These are phyloP conservation scores for Macrophomina phaseolina DNA, from an alignment of 2,329 filamentous ascomycete genomes.

Conservation along the genomic window DNA sequence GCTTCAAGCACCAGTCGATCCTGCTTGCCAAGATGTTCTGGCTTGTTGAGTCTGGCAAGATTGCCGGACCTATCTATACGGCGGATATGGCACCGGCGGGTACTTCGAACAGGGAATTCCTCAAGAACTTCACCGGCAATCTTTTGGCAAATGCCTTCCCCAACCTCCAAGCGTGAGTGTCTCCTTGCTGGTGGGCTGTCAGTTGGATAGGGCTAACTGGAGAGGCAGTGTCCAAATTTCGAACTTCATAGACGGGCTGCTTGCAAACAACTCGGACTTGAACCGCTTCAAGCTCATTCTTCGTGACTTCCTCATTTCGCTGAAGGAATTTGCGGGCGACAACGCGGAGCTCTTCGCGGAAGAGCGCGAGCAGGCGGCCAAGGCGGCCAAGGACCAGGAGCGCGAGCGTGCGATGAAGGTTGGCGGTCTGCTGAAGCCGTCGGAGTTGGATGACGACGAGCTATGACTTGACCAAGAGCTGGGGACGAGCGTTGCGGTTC, in stretches of 20 bases:
- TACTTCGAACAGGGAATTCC: slow-evolving; percentile 88
- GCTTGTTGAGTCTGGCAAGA: slow-evolving; percentile 88
- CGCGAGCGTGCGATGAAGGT: slow-evolving; percentile 93
- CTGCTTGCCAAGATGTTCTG: slow-evolving; percentile 95
- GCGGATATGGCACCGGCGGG: slow-evolving; percentile 81
- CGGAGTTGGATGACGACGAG: slow-evolving; percentile 85
- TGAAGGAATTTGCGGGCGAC: slow-evolving; percentile 96
- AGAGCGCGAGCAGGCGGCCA: slow-evolving; percentile 90
- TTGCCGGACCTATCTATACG: slow-evolving; percentile 88
- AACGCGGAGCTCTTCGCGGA: slow-evolving; percentile 93
- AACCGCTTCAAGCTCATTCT: slow-evolving; percentile 95
- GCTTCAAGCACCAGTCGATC: slow-evolving; percentile 97
- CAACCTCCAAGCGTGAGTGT: slow-evolving; percentile 83
- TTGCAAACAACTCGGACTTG: slow-evolving; percentile 85
- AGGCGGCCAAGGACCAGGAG: slow-evolving; percentile 84
- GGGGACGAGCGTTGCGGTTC: slow-evolving; percentile 41
- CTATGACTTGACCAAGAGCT: slow-evolving; percentile 72
- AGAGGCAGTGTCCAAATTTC: slow-evolving; percentile 76
- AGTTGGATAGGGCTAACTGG: slow-evolving; percentile 36
- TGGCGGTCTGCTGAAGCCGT: slow-evolving; percentile 92
- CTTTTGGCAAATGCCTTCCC: slow-evolving; percentile 89
- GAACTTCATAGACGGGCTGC: slow-evolving; percentile 87
- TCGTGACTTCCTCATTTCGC: slow-evolving; percentile 93
- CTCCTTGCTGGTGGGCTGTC: not conserved
- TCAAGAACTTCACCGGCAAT: slow-evolving; percentile 84